Conservation (phyloP, 2,329 filamentous ascomycete genomes). For the Pseudogymnoascus sp. region DNA sequence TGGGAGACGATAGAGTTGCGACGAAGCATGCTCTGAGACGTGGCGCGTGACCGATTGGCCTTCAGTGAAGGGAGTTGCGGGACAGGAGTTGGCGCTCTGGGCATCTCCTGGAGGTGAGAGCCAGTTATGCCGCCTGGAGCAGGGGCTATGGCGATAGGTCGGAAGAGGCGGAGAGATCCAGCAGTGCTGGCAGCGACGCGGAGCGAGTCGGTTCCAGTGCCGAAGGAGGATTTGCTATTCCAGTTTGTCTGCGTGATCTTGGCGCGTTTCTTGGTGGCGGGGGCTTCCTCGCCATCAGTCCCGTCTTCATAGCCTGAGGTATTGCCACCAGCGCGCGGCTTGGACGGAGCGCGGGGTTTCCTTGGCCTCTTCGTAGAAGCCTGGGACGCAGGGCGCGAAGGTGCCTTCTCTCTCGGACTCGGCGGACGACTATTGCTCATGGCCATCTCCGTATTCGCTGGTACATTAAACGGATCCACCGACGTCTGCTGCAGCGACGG, state of each 20-base stretch:
- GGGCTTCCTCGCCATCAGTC: constrained; percentile 31
- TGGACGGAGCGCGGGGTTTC: constrained; percentile 15
- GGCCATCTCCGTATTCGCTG: constrained; percentile 12
- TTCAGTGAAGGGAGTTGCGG: constrained; percentile 38
- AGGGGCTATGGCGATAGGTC: constrained; percentile 53
- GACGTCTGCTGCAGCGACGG: constrained; percentile 20
- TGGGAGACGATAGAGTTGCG: constrained; percentile 52
- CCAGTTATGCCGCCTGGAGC: constrained; percentile 35
- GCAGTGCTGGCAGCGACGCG: constrained; percentile 86
- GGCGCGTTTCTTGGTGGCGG: constrained; percentile 64
- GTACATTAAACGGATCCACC: constrained; percentile 16
- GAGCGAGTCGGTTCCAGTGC: constrained; percentile 66
- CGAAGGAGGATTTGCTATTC: constrained; percentile 64
- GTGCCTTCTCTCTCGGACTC: constrained; percentile 14
- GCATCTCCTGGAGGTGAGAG: constrained; percentile 60
- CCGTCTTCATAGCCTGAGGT: constrained; percentile 64
- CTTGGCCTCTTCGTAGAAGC: constrained; percentile 20
- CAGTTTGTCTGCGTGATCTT: constrained; percentile 67
- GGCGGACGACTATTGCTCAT: constrained; percentile 14
- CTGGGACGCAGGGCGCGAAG: constrained; percentile 23
- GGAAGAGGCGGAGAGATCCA: constrained; percentile 75
- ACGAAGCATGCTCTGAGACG: constrained; percentile 43
- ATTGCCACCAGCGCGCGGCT: constrained; percentile 40
- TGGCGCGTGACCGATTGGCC: constrained; percentile 16
- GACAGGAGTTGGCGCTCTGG: constrained; percentile 68